Conservation (phyloP, 441 rosid genomes). For the Melastoma candidum region DNA sequence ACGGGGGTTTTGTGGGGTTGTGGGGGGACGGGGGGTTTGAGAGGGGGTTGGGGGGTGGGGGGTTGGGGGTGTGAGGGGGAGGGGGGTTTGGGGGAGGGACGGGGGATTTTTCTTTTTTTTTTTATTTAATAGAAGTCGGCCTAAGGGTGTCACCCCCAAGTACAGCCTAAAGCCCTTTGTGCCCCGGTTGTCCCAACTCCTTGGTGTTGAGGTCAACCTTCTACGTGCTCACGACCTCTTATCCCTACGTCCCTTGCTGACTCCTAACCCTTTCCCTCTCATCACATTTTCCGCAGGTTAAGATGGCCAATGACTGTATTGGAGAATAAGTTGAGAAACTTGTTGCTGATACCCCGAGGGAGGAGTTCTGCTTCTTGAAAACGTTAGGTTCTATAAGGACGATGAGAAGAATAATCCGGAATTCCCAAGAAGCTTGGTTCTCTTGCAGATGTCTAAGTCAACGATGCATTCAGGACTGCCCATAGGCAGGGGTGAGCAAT, state of each 20-base stretch:
- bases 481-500: slow-evolving; percentile 34
- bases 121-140: slow-evolving; percentile 85
- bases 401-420: slow-evolving; percentile 96
- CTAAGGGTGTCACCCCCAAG: slow-evolving; percentile 92
- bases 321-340: slow-evolving; percentile 79
- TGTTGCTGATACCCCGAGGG: slow-evolving; percentile 62
- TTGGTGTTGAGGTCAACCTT: slow-evolving; percentile 60
- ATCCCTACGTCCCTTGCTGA: background rate
- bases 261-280: background rate
- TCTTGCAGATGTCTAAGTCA: slow-evolving; percentile 79
- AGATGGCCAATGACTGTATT: slow-evolving; percentile 76
- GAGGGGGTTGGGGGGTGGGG: too few species aligned
- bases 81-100: too few species aligned
- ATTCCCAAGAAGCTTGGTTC: slow-evolving; percentile 90
- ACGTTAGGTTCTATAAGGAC: slow-evolving; percentile 84
- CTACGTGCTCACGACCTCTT: background rate
- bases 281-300: slow-evolving; percentile 37
- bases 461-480: slow-evolving; percentile 94
- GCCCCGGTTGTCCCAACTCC: slow-evolving; percentile 23
- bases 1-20: too few species aligned
- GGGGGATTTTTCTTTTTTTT: too few species aligned
- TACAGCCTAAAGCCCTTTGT: slow-evolving; percentile 94
- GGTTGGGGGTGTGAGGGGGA: too few species aligned
- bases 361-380: slow-evolving; percentile 77
- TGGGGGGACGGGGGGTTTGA: too few species aligned